Base-by-base conservation (phyloP, 495 filamentous ascomycete species). In the Talaromyces stipitatus region DNA sequence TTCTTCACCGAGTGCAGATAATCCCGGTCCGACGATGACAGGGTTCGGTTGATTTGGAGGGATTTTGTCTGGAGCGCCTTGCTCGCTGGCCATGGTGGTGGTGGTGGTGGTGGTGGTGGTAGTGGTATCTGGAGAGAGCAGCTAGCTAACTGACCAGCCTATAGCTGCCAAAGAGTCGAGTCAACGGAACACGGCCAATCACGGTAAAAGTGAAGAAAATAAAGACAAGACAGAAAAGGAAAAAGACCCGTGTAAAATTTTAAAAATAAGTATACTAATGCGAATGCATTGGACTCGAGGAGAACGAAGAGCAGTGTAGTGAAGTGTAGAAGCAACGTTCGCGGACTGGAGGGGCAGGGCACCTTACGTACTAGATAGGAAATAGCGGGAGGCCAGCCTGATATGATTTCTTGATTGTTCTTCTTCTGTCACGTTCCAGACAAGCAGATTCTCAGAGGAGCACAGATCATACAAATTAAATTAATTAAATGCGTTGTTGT, bases 1-100 rank as follows among this genome's bases (percentile, higher is more conserved):
- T 9, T 66, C 66, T 26, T 71, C 63, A 55, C 67, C 65, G 54
- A 77, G 65, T 45, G 62, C 65, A 50, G 61, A 61, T 18, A 72
- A 50, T 2, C 68, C 66, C 11, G 72, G 64, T 14, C 71, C 71
- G 50, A 75, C 64, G 11, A 71, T 58, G 22, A 71, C 63, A 2
- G 70, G 69, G 46, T 73, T 62, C 38, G 67, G 69, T 58, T 74
- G 72, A 38, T 57, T 65, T 29, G 69, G 61, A 54, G 71, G 66
- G 18, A 69, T 55, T n/a, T 43, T 47, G 56, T 54, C 59, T 54
- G 71, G 62, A 59, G 62, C 69, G 32, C 60, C 63, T 62, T 66
- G 59, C 50, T 69, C 64, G 59, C 46, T 41, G 45, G 69, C 66
- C 74, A 76, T 76, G 54, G 56, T 33, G 53, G 53, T 38, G 33